Percentiles rank a stretch among this genome's conserved stretches.
These are phyloP conservation scores for Hansenula sp. DNA, from an alignment of 1,139 yeast species.

Conservation along the genomic window DNA sequence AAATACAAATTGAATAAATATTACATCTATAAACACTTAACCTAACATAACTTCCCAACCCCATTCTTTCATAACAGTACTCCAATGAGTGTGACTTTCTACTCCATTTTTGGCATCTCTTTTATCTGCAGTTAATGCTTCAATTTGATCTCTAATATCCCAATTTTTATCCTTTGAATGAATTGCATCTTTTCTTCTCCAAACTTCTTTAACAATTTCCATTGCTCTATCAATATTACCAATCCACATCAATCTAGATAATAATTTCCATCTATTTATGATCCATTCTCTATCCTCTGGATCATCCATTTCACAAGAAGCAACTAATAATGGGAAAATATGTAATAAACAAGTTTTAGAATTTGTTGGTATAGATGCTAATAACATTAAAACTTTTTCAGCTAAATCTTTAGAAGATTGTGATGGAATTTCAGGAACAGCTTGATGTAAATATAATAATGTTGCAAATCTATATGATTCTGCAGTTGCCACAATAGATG, in stretches of 20 bases:
- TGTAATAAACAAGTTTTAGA: slow-evolving; percentile 55
- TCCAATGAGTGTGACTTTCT: slow-evolving; percentile 60
- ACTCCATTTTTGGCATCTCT: slow-evolving; percentile 40
- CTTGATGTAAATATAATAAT: slow-evolving; percentile 56
- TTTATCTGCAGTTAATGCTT: slow-evolving; percentile 30
- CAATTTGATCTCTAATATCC: slow-evolving; percentile 18
- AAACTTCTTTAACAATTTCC: slow-evolving; percentile 67
- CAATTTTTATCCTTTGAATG: slow-evolving; percentile 6
- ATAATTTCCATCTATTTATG: slow-evolving; percentile 50
- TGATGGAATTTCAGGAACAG: slow-evolving; percentile 65
- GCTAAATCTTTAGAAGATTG: slow-evolving; percentile 51
- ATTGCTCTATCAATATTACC: slow-evolving; percentile 62
- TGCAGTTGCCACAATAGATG: slow-evolving; percentile 63
- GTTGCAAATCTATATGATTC: slow-evolving; percentile 63
- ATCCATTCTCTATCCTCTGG: slow-evolving; percentile 64
- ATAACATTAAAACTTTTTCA: slow-evolving; percentile 50
- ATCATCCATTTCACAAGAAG: slow-evolving; percentile 59
- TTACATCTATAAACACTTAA: neutral
- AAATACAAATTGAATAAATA: too few species aligned
- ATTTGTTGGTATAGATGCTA: slow-evolving; percentile 60
- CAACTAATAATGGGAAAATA: slow-evolving; percentile 58
- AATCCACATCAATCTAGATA: slow-evolving; percentile 52
- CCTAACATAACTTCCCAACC: slow-evolving; percentile 59
- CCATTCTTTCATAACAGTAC: slow-evolving; percentile 67
- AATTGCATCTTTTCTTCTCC: slow-evolving; percentile 52